Base-by-base conservation (phyloP, 352 stramenopile species). In the Globisporangium nunn region DNA sequence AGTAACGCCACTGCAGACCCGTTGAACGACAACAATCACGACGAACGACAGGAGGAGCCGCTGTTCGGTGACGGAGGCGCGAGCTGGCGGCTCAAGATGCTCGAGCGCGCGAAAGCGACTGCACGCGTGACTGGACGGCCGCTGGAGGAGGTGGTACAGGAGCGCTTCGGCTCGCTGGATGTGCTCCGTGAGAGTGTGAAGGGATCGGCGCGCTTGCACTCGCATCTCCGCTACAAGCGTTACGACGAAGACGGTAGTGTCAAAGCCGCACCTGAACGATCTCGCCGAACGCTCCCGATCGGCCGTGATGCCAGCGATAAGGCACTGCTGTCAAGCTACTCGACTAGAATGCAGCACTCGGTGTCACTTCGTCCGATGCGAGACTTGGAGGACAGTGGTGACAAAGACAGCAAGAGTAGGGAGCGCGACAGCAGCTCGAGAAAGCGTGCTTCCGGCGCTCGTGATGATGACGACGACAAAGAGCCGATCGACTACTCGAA, bases 81-180 rank as follows among this genome's bases (percentile, higher is more conserved):
- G 17, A 94, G 84, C 57, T 94, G 84, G 84, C 74, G 81, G 14
- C 74, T 72, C 6, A 94, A 94, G 49, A 92, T 92, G 84, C 71
- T 94, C 3, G 75, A 87, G 56, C 71, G 80, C 50, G 84, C 84
- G 0, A 73, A 87, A 54, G 70, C 87, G 15, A 74, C 75, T 14
- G 84, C 84, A 6, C 61, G 69, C 0, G 62, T 69, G 47, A 88
- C 76, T 1, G 84, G 81, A 0, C 58, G 73, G 28, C 52, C 69
- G 1, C 55, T 94, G 4, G 80, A 88, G 52, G 68, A 78, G 11
- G 74, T 94, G 45, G 74, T 94, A 2, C 54, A 58, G 7, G 74
- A 85, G 33, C 71, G 75, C 39, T 91, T 85, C 61, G 72, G 64
- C 1, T 83, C 78, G 2, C 61, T 94, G 17, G 67, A 70, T 31